Evolutionary conservation across 2,329 filamentous ascomycete genomes (phyloP).

Genomic region (Paecilomyces sp.): DNA sequence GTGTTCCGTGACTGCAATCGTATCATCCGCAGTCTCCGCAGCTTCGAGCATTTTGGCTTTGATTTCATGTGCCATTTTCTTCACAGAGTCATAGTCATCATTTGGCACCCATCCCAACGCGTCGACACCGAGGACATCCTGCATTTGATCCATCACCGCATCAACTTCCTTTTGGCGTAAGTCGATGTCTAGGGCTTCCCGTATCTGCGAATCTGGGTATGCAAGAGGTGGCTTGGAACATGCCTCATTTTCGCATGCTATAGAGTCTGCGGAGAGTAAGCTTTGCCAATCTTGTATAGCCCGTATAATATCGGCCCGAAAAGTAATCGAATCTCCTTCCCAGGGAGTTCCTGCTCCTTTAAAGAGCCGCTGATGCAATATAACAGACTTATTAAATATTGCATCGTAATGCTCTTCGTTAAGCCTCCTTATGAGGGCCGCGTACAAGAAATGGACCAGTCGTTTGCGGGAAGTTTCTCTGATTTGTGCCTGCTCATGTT

Average conservation of each 20-base stretch:
- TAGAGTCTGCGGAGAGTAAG: neutral
- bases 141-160: constrained; percentile 11
- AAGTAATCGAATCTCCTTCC: neutral
- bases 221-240: no score
- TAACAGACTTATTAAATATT: neutral
- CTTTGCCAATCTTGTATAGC: neutral
- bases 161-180: constrained; percentile 12
- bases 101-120: constrained; percentile 17
- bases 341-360: neutral
- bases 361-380: neutral
- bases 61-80: constrained; percentile 6
- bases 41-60: constrained; percentile 13
- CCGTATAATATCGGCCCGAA: neutral
- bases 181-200: neutral
- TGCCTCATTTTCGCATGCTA: no score
- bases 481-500: no score
- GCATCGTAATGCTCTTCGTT: neutral
- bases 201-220: no score
- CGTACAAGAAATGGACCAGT: neutral
- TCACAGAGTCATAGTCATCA: constrained; percentile 13
- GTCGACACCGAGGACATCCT: constrained; percentile 12
- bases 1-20: constrained; percentile 6
- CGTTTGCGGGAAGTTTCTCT: no score
- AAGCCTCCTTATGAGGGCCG: neutral
- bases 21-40: no score